A percentile compares a stretch with the other conserved stretches of the same genome.
Conservation (phyloP, 2,329 filamentous ascomycete genomes). For the Cladosporium oxysporum region DNA sequence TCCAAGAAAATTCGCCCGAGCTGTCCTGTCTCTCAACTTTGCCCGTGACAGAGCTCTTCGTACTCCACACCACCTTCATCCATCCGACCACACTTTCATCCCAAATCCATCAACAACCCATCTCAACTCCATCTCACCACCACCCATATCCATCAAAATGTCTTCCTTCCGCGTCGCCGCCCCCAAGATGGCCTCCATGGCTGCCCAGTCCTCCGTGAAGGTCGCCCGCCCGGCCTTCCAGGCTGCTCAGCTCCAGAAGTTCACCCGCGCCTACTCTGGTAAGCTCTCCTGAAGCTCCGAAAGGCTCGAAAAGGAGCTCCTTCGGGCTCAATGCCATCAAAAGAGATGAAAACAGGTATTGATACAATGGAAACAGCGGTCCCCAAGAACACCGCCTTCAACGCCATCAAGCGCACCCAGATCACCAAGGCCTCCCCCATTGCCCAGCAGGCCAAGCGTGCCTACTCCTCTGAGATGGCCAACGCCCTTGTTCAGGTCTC, state of each 20-base stretch:
- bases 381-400: constrained; percentile 60
- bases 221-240: constrained; percentile 69
- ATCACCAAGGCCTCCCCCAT: constrained; percentile 45
- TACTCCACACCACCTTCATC: constrained; percentile 24
- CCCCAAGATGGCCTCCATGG: constrained; percentile 70
- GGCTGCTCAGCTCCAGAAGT: constrained; percentile 55
- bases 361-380: constrained; percentile 33
- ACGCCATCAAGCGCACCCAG: constrained; percentile 72
- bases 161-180: constrained; percentile 71
- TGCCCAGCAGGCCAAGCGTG: constrained; percentile 62
- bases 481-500: constrained; percentile 86
- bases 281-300: constrained; percentile 42
- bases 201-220: constrained; percentile 70
- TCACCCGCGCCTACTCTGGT: constrained; percentile 73
- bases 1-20: constrained; percentile 30
- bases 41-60: constrained; percentile 33
- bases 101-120: constrained; percentile 28
- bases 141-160: constrained; percentile 67
- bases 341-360: constrained; percentile 17
- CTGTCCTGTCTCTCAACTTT: constrained; percentile 29
- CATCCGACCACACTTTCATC: constrained; percentile 32
- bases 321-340: constrained; percentile 18
- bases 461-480: constrained; percentile 87
- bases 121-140: constrained; percentile 30
- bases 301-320: constrained; percentile 23